Base-by-base conservation (phyloP, 2,329 filamentous ascomycete species). In the Ophiostoma ulmi region DNA sequence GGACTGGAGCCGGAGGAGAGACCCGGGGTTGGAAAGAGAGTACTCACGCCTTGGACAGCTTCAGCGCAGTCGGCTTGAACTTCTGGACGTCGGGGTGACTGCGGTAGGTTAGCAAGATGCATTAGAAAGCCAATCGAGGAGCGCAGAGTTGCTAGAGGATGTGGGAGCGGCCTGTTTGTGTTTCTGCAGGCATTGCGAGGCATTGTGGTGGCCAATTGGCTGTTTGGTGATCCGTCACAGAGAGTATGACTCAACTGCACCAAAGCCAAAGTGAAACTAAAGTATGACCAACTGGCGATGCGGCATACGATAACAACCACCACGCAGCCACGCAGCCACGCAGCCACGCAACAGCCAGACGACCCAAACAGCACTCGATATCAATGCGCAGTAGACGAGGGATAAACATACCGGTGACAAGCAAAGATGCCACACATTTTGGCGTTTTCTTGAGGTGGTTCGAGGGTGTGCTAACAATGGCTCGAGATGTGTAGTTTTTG, bases 381-480 rank as follows among this genome's bases (percentile, higher is more conserved):
- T 26, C 26, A 14, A 22, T 22, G 52, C 52, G 52, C 58, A 35
- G 26, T 26, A 63, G 5, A 36, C n/a, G 10, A 26, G n/a, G 36
- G 58, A 38, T 61, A 64, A 72, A 86, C 89, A 80, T 83, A 97
- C 93, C 87, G 85, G 83, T 97, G 92, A 83, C 94, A 97, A 77
- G 93, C 94, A 82, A 97, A 97, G 79, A 97, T 97, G 82, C 93
- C 93, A 90, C 93, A 97, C 93, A 97, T 97, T 67, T 73, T 79
- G 77, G 74, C 64, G 31, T 10, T 20, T n/a, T 10, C 17, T 44
- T 26, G 58, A 8, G 17, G 55, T 55, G 68, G 36, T 48, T 44
- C 63, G 63, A n/a, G 38, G 39, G 11, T 41, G 36, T 48, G 38
- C 14, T 68, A 36, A 35, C 22, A 67, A 41, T 48, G 39, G 38